Conservation (phyloP, 2,329 filamentous ascomycete genomes). For the Pseudomassariella vexata region DNA sequence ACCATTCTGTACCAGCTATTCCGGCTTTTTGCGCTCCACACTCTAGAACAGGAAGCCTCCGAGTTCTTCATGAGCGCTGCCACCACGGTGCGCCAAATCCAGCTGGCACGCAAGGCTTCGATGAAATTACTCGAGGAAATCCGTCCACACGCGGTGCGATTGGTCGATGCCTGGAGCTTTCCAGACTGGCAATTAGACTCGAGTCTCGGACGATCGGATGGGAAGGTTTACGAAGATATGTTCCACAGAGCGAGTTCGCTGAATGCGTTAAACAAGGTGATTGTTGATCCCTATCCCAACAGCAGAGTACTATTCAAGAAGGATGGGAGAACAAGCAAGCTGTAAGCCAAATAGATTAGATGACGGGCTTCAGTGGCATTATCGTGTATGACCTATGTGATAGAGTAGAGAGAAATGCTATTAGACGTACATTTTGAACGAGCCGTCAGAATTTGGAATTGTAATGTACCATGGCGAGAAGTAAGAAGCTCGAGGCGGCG, state of each 20-base stretch:
- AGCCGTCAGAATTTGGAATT: too few relatives aligned
- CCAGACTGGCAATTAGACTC: slow-evolving; percentile 74
- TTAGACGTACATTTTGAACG: too few relatives aligned
- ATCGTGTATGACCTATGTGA: background rate
- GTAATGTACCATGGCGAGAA: too few relatives aligned
- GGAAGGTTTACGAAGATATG: slow-evolving; percentile 73
- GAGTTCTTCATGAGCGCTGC: slow-evolving; percentile 70
- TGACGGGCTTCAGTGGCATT: background rate
- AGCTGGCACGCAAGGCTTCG: slow-evolving; percentile 61
- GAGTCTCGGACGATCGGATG: slow-evolving; percentile 63
- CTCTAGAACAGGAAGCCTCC: slow-evolving; percentile 59
- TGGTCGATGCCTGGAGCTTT: slow-evolving; percentile 73
- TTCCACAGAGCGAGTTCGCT: slow-evolving; percentile 66
- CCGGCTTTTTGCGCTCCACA: slow-evolving; percentile 68
- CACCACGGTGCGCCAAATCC: slow-evolving; percentile 67
- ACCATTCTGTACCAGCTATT: slow-evolving; percentile 65
- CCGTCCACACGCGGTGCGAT: slow-evolving; percentile 63
- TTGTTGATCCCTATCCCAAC: slow-evolving; percentile 67
- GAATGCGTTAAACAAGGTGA: slow-evolving; percentile 68
- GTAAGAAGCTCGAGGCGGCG: too few relatives aligned
- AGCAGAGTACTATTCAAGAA: slow-evolving; percentile 56
- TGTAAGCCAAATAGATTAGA: slow-evolving; percentile 24
- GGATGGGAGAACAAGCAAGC: slow-evolving; percentile 46
- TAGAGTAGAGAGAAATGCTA: too few relatives aligned
- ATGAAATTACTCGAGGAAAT: slow-evolving; percentile 67